Conservation (phyloP, 495 filamentous ascomycete species). For the Cryomyces minteri region DNA sequence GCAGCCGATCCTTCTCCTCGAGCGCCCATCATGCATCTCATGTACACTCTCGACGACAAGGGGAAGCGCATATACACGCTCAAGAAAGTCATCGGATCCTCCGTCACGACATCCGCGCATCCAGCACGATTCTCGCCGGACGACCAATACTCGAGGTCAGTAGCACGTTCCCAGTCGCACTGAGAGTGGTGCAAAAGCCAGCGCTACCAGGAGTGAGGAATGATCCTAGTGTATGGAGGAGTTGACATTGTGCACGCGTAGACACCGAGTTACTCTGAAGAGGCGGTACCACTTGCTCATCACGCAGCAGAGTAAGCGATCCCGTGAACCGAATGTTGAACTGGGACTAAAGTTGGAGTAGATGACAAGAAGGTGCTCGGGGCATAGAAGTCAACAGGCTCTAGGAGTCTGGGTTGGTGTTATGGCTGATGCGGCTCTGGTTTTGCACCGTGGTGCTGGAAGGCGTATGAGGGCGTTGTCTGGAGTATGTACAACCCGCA, state of each 20-base stretch:
- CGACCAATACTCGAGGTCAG: constrained; percentile 83
- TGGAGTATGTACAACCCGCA: too few relatives aligned
- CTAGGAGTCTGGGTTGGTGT: too few relatives aligned
- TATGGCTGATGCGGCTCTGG: too few relatives aligned
- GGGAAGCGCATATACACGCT: constrained; percentile 84
- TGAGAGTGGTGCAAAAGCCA: not conserved
- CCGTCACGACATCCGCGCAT: constrained; percentile 89
- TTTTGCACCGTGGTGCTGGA: too few relatives aligned
- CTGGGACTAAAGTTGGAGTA: constrained; percentile 3
- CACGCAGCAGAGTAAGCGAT: constrained; percentile 51
- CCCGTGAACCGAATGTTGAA: not conserved
- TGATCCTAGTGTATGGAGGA: not conserved
- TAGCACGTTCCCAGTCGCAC: not conserved
- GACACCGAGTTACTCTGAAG: constrained; percentile 85
- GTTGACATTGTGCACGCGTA: constrained; percentile 11
- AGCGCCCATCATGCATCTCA: constrained; percentile 51
- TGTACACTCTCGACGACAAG: constrained; percentile 61
- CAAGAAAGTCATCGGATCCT: constrained; percentile 56
- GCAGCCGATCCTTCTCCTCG: too few relatives aligned
- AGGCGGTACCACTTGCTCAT: constrained; percentile 74
- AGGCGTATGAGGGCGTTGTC: too few relatives aligned
- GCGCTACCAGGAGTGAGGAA: not conserved
- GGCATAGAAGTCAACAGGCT: constrained; percentile 1
- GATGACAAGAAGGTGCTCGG: constrained; percentile 15
- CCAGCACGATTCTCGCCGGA: constrained; percentile 93